phyloP scores from a whole-genome alignment of 805 yeast species.

The Saturnispora serradocipensis region DNA sequence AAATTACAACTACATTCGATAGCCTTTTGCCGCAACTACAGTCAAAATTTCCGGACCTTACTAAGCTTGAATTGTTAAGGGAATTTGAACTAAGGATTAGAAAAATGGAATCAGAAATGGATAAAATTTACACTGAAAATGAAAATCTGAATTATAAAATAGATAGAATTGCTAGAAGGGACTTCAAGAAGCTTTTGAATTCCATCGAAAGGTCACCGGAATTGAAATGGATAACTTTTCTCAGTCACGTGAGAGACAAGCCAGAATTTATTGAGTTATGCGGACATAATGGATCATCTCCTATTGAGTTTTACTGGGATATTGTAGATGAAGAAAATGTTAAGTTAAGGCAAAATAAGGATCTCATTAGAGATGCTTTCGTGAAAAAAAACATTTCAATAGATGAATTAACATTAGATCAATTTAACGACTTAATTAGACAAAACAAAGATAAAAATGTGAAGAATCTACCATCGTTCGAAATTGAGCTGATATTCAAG shows the following conservation, averaged over 20 bases:
- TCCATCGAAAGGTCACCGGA: constrained; percentile 33
- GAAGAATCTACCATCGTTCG: neutral
- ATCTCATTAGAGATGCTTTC: constrained; percentile 45
- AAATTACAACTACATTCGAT: constrained; percentile 1
- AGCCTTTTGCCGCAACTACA: constrained; percentile 15
- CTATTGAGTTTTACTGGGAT: constrained; percentile 73
- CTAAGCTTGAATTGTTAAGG: constrained; percentile 49
- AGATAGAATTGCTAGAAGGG: constrained; percentile 61
- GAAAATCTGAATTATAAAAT: constrained; percentile 37
- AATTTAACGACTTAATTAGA: constrained; percentile 13
- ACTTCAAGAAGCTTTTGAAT: constrained; percentile 40
- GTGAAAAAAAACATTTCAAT: constrained; percentile 16
- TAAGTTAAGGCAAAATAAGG: constrained; percentile 47
- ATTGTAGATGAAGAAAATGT: constrained; percentile 53
- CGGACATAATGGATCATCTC: constrained; percentile 71
- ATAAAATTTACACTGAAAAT: constrained; percentile 19
- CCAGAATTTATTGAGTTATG: constrained; percentile 49
- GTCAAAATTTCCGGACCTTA: constrained; percentile 43
- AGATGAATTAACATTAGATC: constrained; percentile 1
- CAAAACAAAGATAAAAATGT: constrained; percentile 7
- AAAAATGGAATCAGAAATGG: constrained; percentile 24
- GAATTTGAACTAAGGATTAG: constrained; percentile 33
- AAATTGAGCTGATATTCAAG: neutral
- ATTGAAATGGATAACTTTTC: constrained; percentile 51
- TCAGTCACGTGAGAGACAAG: constrained; percentile 43